phyloP scores from a whole-genome alignment of 139 green algal genomes.

The Diplosphaera chodatii region DNA sequence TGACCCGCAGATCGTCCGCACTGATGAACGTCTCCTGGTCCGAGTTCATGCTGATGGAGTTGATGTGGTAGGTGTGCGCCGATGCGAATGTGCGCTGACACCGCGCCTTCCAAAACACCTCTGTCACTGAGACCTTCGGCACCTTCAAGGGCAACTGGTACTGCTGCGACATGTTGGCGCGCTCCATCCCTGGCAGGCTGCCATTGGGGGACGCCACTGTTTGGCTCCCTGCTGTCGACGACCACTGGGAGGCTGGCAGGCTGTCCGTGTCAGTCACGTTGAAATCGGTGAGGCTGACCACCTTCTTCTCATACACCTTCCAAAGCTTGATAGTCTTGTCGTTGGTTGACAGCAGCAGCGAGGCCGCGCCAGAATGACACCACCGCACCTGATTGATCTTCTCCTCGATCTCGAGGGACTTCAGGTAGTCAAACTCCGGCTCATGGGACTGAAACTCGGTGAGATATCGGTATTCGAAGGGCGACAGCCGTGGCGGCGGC shows the following conservation, averaged over 20 bases:
- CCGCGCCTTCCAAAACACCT: slow-evolving; percentile 17
- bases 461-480: slow-evolving; percentile 90
- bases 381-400: slow-evolving; percentile 99
- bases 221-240: slow-evolving; percentile 7
- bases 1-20: slow-evolving; percentile 87
- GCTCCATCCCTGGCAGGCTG: too few relatives aligned
- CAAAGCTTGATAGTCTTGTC: slow-evolving; percentile 99
- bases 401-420: slow-evolving; percentile 98
- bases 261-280: slow-evolving; percentile 56
- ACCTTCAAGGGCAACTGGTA: background rate
- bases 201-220: too few relatives aligned
- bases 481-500: slow-evolving; percentile 10
- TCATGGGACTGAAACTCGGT: slow-evolving; percentile 99
- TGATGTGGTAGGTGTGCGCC: slow-evolving; percentile 99
- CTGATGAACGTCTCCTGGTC: slow-evolving; percentile 96
- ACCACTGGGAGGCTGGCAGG: too few relatives aligned
- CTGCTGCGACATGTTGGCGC: background rate
- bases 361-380: slow-evolving; percentile 30
- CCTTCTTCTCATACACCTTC: slow-evolving; percentile 91
- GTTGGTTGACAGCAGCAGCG: slow-evolving; percentile 84
- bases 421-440: slow-evolving; percentile 99
- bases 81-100: slow-evolving; percentile 79
- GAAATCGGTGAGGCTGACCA: slow-evolving; percentile 71
- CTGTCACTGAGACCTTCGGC: slow-evolving; percentile 11
- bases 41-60: slow-evolving; percentile 80